Evolutionary conservation across 371 early-diverging fungal genomes (phyloP).

Genomic region (Rhizopus delemar): DNA sequence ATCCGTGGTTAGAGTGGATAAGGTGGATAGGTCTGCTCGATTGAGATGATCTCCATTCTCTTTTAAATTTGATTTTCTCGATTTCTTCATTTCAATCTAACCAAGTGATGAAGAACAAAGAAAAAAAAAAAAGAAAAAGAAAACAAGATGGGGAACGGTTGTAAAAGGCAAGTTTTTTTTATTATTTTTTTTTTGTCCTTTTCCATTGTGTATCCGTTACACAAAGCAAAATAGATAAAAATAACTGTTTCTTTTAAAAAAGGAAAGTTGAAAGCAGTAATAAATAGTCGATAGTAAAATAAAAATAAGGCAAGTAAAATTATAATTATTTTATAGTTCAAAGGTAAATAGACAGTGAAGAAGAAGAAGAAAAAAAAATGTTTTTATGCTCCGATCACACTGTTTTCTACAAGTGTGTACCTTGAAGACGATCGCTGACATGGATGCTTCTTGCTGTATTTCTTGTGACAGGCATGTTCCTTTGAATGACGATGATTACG

Average conservation of each 20-base stretch:
- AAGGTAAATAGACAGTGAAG: neutral
- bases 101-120: neutral
- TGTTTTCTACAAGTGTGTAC: conserved; percentile 12
- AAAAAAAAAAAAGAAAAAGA: conserved; percentile 5
- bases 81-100: conserved; percentile 19
- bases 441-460: neutral
- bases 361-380: neutral
- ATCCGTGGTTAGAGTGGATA: conserved; percentile 38
- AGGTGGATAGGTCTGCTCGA: conserved; percentile 31
- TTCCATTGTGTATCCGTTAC: neutral
- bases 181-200: neutral
- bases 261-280: neutral
- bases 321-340: neutral
- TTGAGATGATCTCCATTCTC: neutral
- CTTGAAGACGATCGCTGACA: neutral
- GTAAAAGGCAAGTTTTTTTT: neutral
- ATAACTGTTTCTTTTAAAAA: conserved; percentile 1
- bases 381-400: neutral
- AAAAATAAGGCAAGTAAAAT: no score
- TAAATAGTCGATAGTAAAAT: neutral
- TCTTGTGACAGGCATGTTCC: neutral
- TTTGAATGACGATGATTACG: neutral
- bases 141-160: conserved; percentile 5
- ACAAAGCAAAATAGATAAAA: neutral
- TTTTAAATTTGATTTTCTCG: conserved; percentile 16